Base-by-base conservation (phyloP, 331 rosid genomes). In the Rosa hybrid region DNA sequence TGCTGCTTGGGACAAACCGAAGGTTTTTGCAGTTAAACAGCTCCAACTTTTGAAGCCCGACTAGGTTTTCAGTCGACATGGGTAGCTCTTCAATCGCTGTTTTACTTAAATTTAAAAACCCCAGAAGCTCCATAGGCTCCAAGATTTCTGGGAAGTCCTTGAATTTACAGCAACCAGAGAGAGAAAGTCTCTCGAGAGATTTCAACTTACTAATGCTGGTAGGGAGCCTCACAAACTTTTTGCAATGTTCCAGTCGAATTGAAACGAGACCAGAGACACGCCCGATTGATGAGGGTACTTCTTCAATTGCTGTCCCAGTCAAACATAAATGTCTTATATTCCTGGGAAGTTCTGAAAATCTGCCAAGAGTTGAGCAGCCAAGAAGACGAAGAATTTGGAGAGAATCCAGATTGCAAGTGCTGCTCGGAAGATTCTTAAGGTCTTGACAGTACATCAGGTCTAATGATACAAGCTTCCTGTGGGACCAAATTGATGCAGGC, bases 11-110 rank as follows among this genome's bases (percentile, higher is more conserved):
- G 38, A 27, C 60, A 46, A 46, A 18, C 62, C 63, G 18, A 9
- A 76, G 60, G 18, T 60, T 63, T 1, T 12, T 3, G 13, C 13
- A 2, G 5, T 34, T 34, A 34, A 34, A 34, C 39, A 76, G 30
- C 38, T 76, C 18, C 17, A 76, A 76, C 23, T 13, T 63, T 76
- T 14, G n/a, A 25, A 76, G 80, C 7, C 20, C 45, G 62, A 17
- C 13, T 7, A 76, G 72, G 63, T 62, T 76, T 76, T 3, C 45
- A 45, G 59, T 59, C 9, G 70, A 57, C 5, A 50, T 42, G 27
- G 79, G 71, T 13, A 76, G 80, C 72, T 62, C 4, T 62, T 25
- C 27, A 45, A 62, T 34, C 12, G 10, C 17, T 0, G 59, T 76
- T 3, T 11, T 20, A 54, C 62, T 54, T 54, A 54, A 0, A 20